These are phyloP conservation scores for Penstemon barbatus DNA, from an alignment of 257 asterid species.

Conservation along the genomic window DNA sequence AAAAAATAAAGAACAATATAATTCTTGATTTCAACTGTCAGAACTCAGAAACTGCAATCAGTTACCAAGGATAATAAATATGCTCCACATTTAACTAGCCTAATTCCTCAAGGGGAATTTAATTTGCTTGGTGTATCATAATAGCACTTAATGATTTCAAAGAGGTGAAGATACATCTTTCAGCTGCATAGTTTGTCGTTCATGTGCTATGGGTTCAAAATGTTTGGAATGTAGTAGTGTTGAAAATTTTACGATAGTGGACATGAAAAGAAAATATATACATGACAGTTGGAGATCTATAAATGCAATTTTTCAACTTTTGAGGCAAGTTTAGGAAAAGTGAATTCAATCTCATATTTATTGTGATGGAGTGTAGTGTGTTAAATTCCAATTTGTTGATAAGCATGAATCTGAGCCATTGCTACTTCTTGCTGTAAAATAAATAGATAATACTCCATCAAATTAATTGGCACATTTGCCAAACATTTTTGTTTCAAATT, in stretches of 20 bases:
- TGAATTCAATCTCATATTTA: not conserved
- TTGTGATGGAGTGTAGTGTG: not conserved
- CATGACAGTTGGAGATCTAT: not conserved
- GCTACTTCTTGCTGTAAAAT: conserved; percentile 3
- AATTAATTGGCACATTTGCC: too few relatives aligned
- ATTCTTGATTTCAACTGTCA: too few relatives aligned
- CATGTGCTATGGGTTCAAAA: too few relatives aligned
- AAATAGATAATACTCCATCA: too few relatives aligned
- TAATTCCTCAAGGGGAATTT: not conserved
- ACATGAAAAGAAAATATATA: not conserved
- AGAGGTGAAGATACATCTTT: not conserved
- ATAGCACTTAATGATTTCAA: not conserved
- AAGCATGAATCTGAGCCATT: not conserved
- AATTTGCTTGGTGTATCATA: not conserved
- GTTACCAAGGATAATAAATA: not conserved
- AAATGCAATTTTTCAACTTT: not conserved
- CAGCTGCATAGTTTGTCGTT: not conserved
- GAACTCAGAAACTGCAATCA: not conserved
- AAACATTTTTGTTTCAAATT: too few relatives aligned
- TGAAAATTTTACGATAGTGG: not conserved
- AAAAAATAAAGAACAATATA: too few relatives aligned
- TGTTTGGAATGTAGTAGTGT: not conserved
- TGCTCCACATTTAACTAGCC: not conserved
- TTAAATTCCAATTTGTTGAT: conserved; percentile 6
- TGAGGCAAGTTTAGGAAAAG: not conserved